A percentile compares a stretch with the other conserved stretches of the same genome.
Evolutionary conservation across 1,284 basidiomycete genomes (phyloP).

Genomic region (Irpex sp.): DNA sequence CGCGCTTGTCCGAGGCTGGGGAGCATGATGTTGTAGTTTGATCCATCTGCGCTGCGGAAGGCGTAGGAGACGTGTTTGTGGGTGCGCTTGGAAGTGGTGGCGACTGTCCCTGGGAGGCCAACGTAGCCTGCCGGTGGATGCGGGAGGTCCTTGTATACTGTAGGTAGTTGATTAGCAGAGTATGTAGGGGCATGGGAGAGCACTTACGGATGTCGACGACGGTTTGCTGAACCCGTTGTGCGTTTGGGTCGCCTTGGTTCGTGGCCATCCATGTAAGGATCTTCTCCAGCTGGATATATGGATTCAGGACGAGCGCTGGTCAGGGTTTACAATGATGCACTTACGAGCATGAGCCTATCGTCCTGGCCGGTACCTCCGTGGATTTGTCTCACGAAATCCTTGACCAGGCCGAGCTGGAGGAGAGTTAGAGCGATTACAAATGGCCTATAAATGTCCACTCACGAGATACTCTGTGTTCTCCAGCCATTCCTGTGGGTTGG

Average conservation of each 20-base stretch:
- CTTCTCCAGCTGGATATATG: constrained; percentile 56
- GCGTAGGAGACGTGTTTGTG: constrained; percentile 32
- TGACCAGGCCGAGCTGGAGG: not conserved
- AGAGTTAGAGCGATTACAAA: not conserved
- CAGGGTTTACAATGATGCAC: constrained; percentile 4
- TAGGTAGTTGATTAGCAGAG: not conserved
- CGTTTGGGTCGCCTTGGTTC: constrained; percentile 41
- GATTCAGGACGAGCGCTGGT: not conserved
- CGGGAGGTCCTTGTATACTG: constrained; percentile 68
- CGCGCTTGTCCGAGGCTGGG: constrained; percentile 75
- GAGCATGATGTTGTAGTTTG: constrained; percentile 64
- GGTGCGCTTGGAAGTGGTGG: constrained; percentile 1
- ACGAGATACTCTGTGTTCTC: not conserved
- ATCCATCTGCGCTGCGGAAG: constrained; percentile 71
- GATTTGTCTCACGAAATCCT: not conserved
- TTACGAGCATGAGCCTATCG: constrained; percentile 55
- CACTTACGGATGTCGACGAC: constrained; percentile 40
- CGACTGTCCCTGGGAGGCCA: constrained; percentile 18
- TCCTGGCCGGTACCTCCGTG: constrained; percentile 39
- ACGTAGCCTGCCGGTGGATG: constrained; percentile 70
- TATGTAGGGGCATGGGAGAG: not conserved
- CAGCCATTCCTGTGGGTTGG: not conserved
- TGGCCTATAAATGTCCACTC: not conserved
- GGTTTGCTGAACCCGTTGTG: constrained; percentile 41
- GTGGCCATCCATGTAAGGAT: constrained; percentile 58